phyloP scores from a whole-genome alignment of 805 yeast genomes.

The Suhomyces sp. region DNA sequence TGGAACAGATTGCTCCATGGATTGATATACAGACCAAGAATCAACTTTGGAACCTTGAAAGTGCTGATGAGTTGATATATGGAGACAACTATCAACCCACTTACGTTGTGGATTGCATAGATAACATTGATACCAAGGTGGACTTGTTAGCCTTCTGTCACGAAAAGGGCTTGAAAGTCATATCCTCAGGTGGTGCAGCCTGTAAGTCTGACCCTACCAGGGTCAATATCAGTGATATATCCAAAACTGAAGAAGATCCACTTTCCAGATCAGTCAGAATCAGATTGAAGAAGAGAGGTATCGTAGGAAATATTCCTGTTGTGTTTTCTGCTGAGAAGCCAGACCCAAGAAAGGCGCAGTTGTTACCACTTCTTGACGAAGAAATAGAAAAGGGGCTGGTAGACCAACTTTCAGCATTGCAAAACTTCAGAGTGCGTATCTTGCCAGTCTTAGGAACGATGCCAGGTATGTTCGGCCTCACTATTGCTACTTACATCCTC shows the following conservation, averaged over 20 bases:
- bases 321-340: constrained; percentile 96
- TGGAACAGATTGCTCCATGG: constrained; percentile 90
- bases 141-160: constrained; percentile 78
- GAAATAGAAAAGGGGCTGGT: constrained; percentile 81
- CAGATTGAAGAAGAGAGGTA: constrained; percentile 77
- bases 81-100: constrained; percentile 58
- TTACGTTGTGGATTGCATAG: constrained; percentile 91
- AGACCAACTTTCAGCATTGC: constrained; percentile 81
- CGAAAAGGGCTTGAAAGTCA: constrained; percentile 58
- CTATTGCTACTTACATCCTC: constrained; percentile 81
- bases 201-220: constrained; percentile 95
- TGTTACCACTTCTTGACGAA: constrained; percentile 81
- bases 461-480: constrained; percentile 95
- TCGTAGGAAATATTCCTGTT: constrained; percentile 72
- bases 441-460: constrained; percentile 94
- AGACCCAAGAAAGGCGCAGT: constrained; percentile 86
- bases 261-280: constrained; percentile 84
- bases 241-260: constrained; percentile 91
- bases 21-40: constrained; percentile 73
- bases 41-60: constrained; percentile 70
- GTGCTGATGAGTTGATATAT: constrained; percentile 60
- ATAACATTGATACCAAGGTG: constrained; percentile 94
- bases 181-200: constrained; percentile 97
- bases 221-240: constrained; percentile 83
- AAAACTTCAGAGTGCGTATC: constrained; percentile 89